Conservation (phyloP, 345 rosid genomes). For the Mallotus nudiflorus region DNA sequence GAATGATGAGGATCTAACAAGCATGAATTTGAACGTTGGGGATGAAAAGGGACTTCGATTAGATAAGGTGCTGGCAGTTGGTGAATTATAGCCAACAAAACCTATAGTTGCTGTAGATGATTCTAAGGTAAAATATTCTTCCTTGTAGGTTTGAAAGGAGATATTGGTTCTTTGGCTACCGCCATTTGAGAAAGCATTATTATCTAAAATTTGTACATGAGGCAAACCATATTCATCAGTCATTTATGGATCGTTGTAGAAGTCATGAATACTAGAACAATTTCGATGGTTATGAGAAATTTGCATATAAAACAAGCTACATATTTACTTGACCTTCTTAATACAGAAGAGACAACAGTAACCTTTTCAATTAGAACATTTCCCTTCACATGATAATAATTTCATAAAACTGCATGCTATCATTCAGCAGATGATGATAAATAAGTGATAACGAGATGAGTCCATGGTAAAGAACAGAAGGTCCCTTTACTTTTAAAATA, state of each 20-base stretch:
- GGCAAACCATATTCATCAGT: conserved; percentile 48
- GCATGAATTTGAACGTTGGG: conserved; percentile 80
- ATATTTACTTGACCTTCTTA: conserved; percentile 1
- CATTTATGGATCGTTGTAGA: conserved; percentile 50
- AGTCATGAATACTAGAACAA: conserved; percentile 49
- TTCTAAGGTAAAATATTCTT: conserved; percentile 71
- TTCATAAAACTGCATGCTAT: neutral
- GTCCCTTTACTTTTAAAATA: too few relatives aligned
- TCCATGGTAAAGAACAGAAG: neutral
- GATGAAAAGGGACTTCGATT: conserved; percentile 68
- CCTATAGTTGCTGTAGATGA: conserved; percentile 59
- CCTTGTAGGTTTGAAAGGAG: conserved; percentile 50
- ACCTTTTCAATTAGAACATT: conserved; percentile 7
- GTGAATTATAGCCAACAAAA: conserved; percentile 56
- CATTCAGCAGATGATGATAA: conserved; percentile 1
- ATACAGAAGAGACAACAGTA: neutral
- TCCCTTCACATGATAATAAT: conserved; percentile 8
- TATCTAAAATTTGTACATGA: conserved; percentile 52
- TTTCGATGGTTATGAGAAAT: conserved; percentile 61
- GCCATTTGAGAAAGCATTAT: conserved; percentile 43
- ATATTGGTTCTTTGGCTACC: conserved; percentile 49
- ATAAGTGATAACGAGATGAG: neutral
- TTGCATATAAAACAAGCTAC: conserved; percentile 48
- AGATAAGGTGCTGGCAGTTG: conserved; percentile 60
- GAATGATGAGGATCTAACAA: conserved; percentile 69